Evolutionary conservation across 148 eudicot species (phyloP), one percentile per base, ranked within the genome.

Genomic region (Polygonum aviculare): DNA sequence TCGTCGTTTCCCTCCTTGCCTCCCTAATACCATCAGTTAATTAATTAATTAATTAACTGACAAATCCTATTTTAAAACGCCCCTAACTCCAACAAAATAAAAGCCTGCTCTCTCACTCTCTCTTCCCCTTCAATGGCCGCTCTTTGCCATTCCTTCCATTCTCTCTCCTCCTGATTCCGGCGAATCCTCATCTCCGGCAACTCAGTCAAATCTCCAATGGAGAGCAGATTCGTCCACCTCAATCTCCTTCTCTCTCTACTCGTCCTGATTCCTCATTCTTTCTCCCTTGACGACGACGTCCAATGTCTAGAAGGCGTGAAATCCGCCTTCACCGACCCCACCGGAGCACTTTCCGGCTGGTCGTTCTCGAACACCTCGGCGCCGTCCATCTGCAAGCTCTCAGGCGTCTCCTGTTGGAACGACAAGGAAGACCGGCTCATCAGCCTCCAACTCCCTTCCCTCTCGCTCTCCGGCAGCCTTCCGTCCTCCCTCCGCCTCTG

Each of bases 321-420:
- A 79, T 12, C 26, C 7, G 78, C 93, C 1, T 51, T 91, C 26
- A 19, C 76, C 0, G 91, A 94, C 73, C 86, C 95, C 0, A 12
- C 55, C 1, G 60, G 78, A 2, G 38, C 14, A 5, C 87, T 94
- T 21, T 31, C 8, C 31, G 74, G 80, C 0, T 94, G 98, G 98
- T 39, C 15, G 54, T 90, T 91, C 77, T 0, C 79, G 39, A 86
- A 88, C 86, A 77, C 75, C 0, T 70, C 97, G 1, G 86, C 80
- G 18, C 86, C 77, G 0, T 83, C 82, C 77, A 84, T 94, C 76
- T 91, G 98, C 83, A 60, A 57, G 3, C 86, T 90, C 63, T 77
- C 79, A 15, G 94, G 91, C 0, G 93, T 90, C 0, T 45, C 88
- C 0, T 91, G 98, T 75, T 94, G 98, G 97, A 94, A 94, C 71